Evolutionary conservation across 2,329 filamentous ascomycete species (phyloP).

Genomic region (Diaporthe sp.): DNA sequence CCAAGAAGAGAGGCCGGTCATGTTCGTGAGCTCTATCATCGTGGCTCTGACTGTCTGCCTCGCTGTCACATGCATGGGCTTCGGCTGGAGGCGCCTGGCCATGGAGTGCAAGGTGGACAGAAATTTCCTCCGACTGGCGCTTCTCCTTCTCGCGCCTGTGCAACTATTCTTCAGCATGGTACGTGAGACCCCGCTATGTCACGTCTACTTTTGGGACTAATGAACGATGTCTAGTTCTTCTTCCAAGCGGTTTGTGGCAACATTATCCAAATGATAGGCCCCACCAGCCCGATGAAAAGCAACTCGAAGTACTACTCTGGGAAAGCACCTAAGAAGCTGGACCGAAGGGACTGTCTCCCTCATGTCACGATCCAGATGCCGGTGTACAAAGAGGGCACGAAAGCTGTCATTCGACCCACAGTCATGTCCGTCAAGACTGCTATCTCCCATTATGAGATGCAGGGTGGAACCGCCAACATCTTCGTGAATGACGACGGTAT

Average conservation of each 20-base stretch:
- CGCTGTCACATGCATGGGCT: constrained; percentile 34
- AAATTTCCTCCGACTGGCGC: constrained; percentile 55
- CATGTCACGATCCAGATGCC: constrained; percentile 89
- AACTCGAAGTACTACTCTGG: constrained; percentile 91
- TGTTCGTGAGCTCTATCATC: constrained; percentile 34
- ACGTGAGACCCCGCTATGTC: constrained; percentile 42
- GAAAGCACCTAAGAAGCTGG: constrained; percentile 71
- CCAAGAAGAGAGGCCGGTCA: constrained; percentile 54
- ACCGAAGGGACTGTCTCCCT: constrained; percentile 65
- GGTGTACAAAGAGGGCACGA: constrained; percentile 88
- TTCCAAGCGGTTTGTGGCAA: constrained; percentile 36
- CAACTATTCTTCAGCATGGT: constrained; percentile 40
- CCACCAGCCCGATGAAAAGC: constrained; percentile 77
- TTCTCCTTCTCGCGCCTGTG: constrained; percentile 13
- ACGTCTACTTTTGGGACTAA: constrained; percentile 66
- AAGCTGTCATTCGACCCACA: constrained; percentile 81
- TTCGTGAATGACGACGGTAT: constrained; percentile 84
- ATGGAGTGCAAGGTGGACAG: constrained; percentile 33
- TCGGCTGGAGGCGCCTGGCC: constrained; percentile 35
- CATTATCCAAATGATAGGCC: constrained; percentile 60
- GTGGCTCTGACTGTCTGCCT: constrained; percentile 35
- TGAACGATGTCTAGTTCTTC: constrained; percentile 55
- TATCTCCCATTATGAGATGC: constrained; percentile 82
- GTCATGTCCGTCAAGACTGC: constrained; percentile 84
- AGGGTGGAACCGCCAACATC: constrained; percentile 82